These are phyloP conservation scores for Penicillium sp. DNA, from an alignment of 2,329 filamentous ascomycete species.

Conservation along the genomic window DNA sequence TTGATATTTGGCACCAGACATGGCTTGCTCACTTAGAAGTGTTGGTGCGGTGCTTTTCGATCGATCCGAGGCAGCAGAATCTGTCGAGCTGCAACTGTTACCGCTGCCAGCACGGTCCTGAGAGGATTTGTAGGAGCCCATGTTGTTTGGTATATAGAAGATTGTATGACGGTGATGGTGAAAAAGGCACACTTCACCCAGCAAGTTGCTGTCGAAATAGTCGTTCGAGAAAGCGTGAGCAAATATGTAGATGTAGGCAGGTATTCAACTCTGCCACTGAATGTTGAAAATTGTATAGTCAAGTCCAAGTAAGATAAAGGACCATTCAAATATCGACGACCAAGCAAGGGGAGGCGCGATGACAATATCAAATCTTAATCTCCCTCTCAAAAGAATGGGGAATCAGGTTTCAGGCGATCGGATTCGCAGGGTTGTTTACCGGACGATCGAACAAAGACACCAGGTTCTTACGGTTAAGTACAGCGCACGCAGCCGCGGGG, in stretches of 20 bases:
- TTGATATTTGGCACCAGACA: conserved; percentile 9
- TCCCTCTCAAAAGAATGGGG: neutral
- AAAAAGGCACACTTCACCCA: neutral
- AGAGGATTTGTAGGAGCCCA: conserved; percentile 34
- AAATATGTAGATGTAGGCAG: neutral
- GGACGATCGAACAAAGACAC: neutral
- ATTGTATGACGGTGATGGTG: neutral
- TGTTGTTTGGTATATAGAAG: conserved; percentile 13
- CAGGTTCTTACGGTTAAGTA: neutral
- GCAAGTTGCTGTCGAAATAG: neutral
- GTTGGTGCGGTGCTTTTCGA: conserved; percentile 46
- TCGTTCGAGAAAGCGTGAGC: neutral
- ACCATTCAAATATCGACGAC: neutral
- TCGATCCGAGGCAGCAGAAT: conserved; percentile 39
- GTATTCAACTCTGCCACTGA: neutral
- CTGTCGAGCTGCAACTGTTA: conserved; percentile 41
- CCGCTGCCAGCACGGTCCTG: conserved; percentile 28
- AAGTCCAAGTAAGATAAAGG: neutral
- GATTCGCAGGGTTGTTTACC: neutral
- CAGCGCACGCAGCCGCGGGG: neutral
- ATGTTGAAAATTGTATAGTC: neutral
- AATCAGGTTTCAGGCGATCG: conserved; percentile 6
- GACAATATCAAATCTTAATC: neutral
- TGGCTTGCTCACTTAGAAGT: conserved; percentile 36
- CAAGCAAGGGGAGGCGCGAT: neutral